A percentile compares a stretch with the other conserved stretches of the same genome.
Evolutionary conservation across 768 basidiomycete species (phyloP).

Genomic region (Rickenella mellea): DNA sequence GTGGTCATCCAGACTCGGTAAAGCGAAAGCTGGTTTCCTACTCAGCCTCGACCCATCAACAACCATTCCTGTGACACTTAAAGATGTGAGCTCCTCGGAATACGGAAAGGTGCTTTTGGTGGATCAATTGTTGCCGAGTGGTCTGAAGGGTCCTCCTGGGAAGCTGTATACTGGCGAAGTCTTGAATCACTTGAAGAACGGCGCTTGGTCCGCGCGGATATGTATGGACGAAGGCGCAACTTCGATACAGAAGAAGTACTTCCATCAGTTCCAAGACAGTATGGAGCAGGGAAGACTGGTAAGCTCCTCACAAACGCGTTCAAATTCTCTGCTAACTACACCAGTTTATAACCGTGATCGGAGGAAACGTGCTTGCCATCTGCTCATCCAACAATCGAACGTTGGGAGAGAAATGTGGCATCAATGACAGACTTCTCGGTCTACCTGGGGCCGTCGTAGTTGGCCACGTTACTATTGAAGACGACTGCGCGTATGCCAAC

Average conservation of each 20-base stretch:
- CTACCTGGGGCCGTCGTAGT: constrained; percentile 38
- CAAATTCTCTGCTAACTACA: not conserved
- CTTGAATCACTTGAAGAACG: constrained; percentile 41
- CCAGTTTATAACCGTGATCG: constrained; percentile 51
- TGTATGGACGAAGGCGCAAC: constrained; percentile 29
- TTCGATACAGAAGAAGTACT: constrained; percentile 34
- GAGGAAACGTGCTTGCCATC: constrained; percentile 44
- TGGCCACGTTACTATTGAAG: constrained; percentile 45
- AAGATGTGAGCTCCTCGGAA: too few relatives aligned
- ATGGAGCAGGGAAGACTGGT: constrained; percentile 48
- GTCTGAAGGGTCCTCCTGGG: constrained; percentile 37
- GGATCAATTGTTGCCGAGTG: too few relatives aligned
- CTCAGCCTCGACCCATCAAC: constrained; percentile 41
- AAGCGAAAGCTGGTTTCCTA: constrained; percentile 27
- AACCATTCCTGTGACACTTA: constrained; percentile 40
- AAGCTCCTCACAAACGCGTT: constrained; percentile 8
- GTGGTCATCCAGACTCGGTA: too few relatives aligned
- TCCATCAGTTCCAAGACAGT: constrained; percentile 38
- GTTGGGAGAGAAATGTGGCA: constrained; percentile 39
- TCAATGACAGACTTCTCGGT: constrained; percentile 35
- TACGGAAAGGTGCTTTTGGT: too few relatives aligned
- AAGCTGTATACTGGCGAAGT: constrained; percentile 49
- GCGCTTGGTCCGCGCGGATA: constrained; percentile 40
- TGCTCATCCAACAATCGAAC: constrained; percentile 42
- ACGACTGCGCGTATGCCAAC: constrained; percentile 50